These are phyloP conservation scores for Betula pendula DNA, from an alignment of 306 rosid genomes.

Conservation along the genomic window DNA sequence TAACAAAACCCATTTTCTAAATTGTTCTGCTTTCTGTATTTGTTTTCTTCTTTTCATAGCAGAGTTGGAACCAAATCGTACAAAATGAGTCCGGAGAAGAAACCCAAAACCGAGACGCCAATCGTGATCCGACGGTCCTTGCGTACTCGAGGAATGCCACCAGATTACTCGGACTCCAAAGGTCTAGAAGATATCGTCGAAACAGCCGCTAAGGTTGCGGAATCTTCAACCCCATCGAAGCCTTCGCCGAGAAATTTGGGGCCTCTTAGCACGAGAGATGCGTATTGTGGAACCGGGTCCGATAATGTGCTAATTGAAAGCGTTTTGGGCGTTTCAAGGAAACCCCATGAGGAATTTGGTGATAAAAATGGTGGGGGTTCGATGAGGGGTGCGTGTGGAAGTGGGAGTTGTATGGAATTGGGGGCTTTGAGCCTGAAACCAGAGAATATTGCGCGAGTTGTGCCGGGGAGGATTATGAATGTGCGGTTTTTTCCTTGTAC, in stretches of 20 bases:
- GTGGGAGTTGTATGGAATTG: slow-evolving; percentile 32
- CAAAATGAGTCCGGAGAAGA: slow-evolving; percentile 41
- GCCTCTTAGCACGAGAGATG: slow-evolving; percentile 53
- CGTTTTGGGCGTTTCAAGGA: slow-evolving; percentile 38
- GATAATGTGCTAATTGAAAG: slow-evolving; percentile 39
- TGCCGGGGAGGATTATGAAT: slow-evolving; percentile 58
- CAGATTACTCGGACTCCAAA: slow-evolving; percentile 42
- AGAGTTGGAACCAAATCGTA: slow-evolving; percentile 59
- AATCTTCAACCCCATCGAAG: slow-evolving; percentile 21
- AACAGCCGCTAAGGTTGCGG: background rate
- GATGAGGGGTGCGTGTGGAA: slow-evolving; percentile 9
- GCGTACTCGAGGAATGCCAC: slow-evolving; percentile 70
- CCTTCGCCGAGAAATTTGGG: slow-evolving; percentile 27
- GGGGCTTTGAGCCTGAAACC: slow-evolving; percentile 56
- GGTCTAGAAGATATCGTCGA: slow-evolving; percentile 26
- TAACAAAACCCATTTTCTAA: background rate
- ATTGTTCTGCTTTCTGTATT: background rate
- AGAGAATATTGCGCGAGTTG: slow-evolving; percentile 60
- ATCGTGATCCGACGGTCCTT: slow-evolving; percentile 66
- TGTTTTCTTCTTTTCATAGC: slow-evolving; percentile 1
- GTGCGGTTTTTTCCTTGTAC: slow-evolving; percentile 59
- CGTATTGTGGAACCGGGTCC: slow-evolving; percentile 39
- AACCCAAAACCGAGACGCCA: slow-evolving; percentile 56
- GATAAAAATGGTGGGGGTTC: background rate
- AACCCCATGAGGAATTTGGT: slow-evolving; percentile 17